phyloP scores from a whole-genome alignment of 2,329 filamentous ascomycete species.

The Sphaceloma murrayae region DNA sequence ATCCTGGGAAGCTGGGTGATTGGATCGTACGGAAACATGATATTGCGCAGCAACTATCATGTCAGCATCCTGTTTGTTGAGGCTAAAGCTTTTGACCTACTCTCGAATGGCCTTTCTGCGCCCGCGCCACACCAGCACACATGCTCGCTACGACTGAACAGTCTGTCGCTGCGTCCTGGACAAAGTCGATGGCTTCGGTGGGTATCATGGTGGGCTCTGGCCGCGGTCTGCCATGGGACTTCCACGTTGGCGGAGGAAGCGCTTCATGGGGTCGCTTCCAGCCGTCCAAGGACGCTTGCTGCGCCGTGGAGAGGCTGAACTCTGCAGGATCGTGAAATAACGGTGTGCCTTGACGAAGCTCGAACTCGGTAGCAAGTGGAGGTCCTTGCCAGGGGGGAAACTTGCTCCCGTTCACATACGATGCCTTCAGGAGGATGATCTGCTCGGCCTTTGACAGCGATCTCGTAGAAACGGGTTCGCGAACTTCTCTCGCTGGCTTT shows the following conservation, averaged over 20 bases:
- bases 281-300: slow-evolving; percentile 64
- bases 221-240: slow-evolving; percentile 16
- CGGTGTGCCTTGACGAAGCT: slow-evolving; percentile 37
- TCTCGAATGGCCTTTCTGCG: slow-evolving; percentile 57
- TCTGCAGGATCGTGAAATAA: slow-evolving; percentile 53
- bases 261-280: slow-evolving; percentile 74
- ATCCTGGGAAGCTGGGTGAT: slow-evolving; percentile 47
- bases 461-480: slow-evolving; percentile 47
- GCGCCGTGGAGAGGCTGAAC: slow-evolving; percentile 63
- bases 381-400: slow-evolving; percentile 77
- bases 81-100: slow-evolving; percentile 36
- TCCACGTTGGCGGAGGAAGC: slow-evolving; percentile 40
- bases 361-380: slow-evolving; percentile 54
- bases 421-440: slow-evolving; percentile 65
- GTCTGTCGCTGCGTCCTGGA: slow-evolving; percentile 91
- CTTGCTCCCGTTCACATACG: slow-evolving; percentile 68
- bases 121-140: slow-evolving; percentile 66
- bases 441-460: slow-evolving; percentile 62
- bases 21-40: slow-evolving; percentile 67
- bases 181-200: slow-evolving; percentile 60
- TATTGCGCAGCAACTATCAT: slow-evolving; percentile 55
- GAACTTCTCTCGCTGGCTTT: slow-evolving; percentile 30
- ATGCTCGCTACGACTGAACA: slow-evolving; percentile 95
- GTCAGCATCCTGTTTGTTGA: not conserved
- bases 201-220: slow-evolving; percentile 47